Percentiles rank a stretch among this genome's conserved stretches.
phyloP scores from a whole-genome alignment of 805 yeast species.

The Saccharomycopsis sp. region DNA sequence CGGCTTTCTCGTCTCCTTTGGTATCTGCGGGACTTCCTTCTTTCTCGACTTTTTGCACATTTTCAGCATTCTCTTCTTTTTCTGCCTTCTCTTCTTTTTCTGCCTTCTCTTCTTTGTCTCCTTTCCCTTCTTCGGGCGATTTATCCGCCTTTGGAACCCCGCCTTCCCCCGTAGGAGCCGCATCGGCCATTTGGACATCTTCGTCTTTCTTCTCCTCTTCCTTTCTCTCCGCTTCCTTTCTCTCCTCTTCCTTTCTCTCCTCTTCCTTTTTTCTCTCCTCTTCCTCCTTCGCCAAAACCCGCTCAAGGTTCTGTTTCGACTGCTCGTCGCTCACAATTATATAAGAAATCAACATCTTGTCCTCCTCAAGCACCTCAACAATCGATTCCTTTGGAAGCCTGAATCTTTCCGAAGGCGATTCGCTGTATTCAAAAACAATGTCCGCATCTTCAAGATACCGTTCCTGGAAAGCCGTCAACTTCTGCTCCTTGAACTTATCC shows the following conservation, averaged over 20 bases:
- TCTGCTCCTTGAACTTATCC: slow-evolving; percentile 38
- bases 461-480: slow-evolving; percentile 71
- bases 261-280: slow-evolving; percentile 21
- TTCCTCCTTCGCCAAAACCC: slow-evolving; percentile 19
- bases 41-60: neutral
- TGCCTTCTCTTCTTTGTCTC: slow-evolving; percentile 23
- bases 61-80: slow-evolving; percentile 28
- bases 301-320: slow-evolving; percentile 4
- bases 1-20: neutral
- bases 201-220: slow-evolving; percentile 15
- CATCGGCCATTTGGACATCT: slow-evolving; percentile 21
- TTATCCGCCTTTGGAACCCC: slow-evolving; percentile 26
- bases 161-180: slow-evolving; percentile 23
- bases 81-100: slow-evolving; percentile 22
- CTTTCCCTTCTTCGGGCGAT: slow-evolving; percentile 17
- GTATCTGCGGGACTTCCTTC: neutral
- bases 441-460: slow-evolving; percentile 62
- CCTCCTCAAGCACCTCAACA: slow-evolving; percentile 45
- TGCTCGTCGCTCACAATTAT: slow-evolving; percentile 25
- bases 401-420: slow-evolving; percentile 69
- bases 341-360: slow-evolving; percentile 33
- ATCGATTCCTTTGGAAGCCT: slow-evolving; percentile 71
- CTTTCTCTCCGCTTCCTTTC: slow-evolving; percentile 24
- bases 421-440: slow-evolving; percentile 77
- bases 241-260: slow-evolving; percentile 23